Evolutionary conservation across 305 asterid species (phyloP), one percentile per base, ranked within the genome.

Genomic region (Solanum hybrid): DNA sequence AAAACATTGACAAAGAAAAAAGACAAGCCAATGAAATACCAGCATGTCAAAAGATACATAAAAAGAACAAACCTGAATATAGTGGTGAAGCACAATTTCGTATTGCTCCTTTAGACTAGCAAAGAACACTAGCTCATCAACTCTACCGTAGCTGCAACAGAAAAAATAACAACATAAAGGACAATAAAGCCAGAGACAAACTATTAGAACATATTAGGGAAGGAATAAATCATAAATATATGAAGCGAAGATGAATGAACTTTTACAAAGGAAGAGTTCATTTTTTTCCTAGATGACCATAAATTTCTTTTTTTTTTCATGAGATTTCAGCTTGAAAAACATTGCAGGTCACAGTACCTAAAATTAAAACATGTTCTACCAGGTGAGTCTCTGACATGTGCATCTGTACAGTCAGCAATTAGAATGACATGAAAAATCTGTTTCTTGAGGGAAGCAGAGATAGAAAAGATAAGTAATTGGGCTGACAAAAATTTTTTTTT

Each of bases 71-170:
- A 97, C 99, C 99, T 96, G 98, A 92, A 96, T 96, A 94, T 96
- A 96, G 92, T 96, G 99, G 89, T 93, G 99, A 92, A 97, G 93
- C 91, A 97, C 99, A 91, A 97, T 95, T 92, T 97, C 98, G 82
- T 96, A 92, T 92, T 97, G 94, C 97, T 97, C 99, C 94, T 95
- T 97, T 36, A 97, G 97, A 92, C 95, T 93, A 90, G 99, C 99
- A 92, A 97, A 97, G 95, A 96, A 97, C 57, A 97, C 99, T 94
- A 97, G 91, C 87, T 97, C 99, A 95, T 97, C 99, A 90, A 96
- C 98, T 94, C 99, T 95, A 88, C 99, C 99, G 85, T 96, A 95
- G 96, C 99, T 97, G 96, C 95, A 92, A 90, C 82, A 57, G 51
- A 84, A 88, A 12, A 86, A 84, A 29, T 29, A 83, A 84, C 40